Evolutionary conservation across 2,329 filamentous ascomycete genomes (phyloP), one percentile per base, ranked within the genome.

Genomic region (Aspergillus proliferans): DNA sequence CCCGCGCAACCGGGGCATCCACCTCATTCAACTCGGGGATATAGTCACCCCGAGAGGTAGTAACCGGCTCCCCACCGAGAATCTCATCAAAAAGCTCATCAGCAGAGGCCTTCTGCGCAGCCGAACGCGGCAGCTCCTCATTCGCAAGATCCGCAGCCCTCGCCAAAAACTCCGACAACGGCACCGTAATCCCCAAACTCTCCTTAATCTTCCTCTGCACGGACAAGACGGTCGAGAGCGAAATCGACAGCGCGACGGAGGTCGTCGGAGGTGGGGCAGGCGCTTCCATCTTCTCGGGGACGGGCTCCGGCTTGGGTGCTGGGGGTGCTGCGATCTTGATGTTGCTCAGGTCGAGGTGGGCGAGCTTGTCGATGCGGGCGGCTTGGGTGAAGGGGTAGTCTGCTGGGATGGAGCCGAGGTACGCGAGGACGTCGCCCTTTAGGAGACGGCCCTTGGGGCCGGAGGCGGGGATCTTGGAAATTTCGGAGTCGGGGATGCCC

Each of bases 371-470:
- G 64, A 95, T 85, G 46, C 82, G 83, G 50, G 80, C 75, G 48
- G 87, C 86, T 58, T 90, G 79, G 52, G 83, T 76, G 19, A 81
- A 78, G 2, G 92, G 87, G 58, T 88, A 86, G 51, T 83, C 78
- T 54, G 83, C 75, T 52, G 85, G 76, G 62, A 96, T 88, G 58
- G 79, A 76, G 54, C 93, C 93, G 14, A 97, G 71, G 69, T 92
- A 93, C 43, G 90, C 91, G 47, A 98, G 82, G 6, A 98, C 86
- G 66, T 98, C 93, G 48, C 93, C 93, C 78, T 98, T 98, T 53
- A 98, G 79, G 47, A 98, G 77, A 52, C 93, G 85, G 50, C 91
- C 90, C 61, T 85, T 84, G 26, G 93, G 93, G 21, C 93, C 93
- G 18, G 88, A 92, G 5, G 90, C 86, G 47, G 84, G 86, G 68